Percentiles rank a stretch among this genome's conserved stretches.
Evolutionary conservation across 305 asterid genomes (phyloP).

Genomic region (Solanum hybrid): DNA sequence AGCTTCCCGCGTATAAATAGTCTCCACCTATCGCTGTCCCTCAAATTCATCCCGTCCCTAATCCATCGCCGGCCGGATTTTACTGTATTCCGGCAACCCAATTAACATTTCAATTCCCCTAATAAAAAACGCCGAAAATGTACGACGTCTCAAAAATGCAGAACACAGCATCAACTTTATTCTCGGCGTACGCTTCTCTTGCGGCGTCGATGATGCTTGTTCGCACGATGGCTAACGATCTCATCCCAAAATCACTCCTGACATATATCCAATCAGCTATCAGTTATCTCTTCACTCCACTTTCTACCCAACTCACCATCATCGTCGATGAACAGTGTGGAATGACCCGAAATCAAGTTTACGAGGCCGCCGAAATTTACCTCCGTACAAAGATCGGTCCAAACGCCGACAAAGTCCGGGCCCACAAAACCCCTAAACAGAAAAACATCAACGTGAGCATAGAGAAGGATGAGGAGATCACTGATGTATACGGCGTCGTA

Average conservation of each 20-base stretch:
- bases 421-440: constrained; percentile 37
- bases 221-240: constrained; percentile 46
- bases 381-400: constrained; percentile 51
- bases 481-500: constrained; percentile 23
- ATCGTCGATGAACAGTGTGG: constrained; percentile 56
- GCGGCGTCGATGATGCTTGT: constrained; percentile 59
- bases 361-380: constrained; percentile 62
- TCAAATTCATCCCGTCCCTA: not conserved
- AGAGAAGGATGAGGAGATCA: constrained; percentile 32
- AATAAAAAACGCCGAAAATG: constrained; percentile 9
- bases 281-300: constrained; percentile 25
- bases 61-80: not conserved
- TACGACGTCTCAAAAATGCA: constrained; percentile 34
- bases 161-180: constrained; percentile 36
- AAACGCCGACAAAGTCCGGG: constrained; percentile 32
- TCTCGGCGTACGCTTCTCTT: constrained; percentile 65
- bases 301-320: constrained; percentile 27
- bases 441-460: constrained; percentile 32
- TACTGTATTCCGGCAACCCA: not conserved
- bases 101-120: not conserved
- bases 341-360: constrained; percentile 45
- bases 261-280: constrained; percentile 21
- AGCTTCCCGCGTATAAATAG: not conserved
- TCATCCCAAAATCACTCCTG: constrained; percentile 35
- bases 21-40: not conserved